Percentiles rank a stretch among this genome's conserved stretches.
Conservation (phyloP, 441 rosid genomes). For the Euphorbia corollata region DNA sequence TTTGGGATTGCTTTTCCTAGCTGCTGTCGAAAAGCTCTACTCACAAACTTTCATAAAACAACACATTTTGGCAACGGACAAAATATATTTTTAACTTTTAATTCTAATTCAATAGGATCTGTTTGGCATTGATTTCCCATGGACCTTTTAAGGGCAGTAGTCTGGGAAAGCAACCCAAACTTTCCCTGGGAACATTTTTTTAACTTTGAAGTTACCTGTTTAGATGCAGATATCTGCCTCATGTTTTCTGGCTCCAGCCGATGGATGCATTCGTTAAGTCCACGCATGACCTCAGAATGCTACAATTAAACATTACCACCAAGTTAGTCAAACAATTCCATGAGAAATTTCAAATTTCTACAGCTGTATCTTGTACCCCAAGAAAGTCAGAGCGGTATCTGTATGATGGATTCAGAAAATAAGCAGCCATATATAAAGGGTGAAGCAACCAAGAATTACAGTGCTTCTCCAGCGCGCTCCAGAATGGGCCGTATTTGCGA, state of each 20-base stretch:
- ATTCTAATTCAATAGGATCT: too few relatives aligned
- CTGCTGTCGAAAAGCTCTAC: too few relatives aligned
- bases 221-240: constrained; percentile 68
- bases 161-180: too few relatives aligned
- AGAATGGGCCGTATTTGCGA: constrained; percentile 66
- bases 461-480: constrained; percentile 66
- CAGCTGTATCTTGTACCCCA: constrained; percentile 39
- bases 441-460: constrained; percentile 74
- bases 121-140: too few relatives aligned
- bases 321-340: constrained; percentile 1
- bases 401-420: constrained; percentile 80
- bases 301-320: constrained; percentile 24
- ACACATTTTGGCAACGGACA: too few relatives aligned
- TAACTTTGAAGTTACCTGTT: constrained; percentile 47
- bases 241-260: constrained; percentile 66
- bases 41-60: too few relatives aligned
- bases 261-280: constrained; percentile 76
- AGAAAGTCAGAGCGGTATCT: constrained; percentile 67
- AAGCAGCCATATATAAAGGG: constrained; percentile 84
- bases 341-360: constrained; percentile 7
- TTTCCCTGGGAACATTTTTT: background rate
- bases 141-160: too few relatives aligned
- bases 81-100: too few relatives aligned
- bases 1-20: too few relatives aligned
- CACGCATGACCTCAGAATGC: constrained; percentile 76